These are phyloP conservation scores for Phyllosticta citrichinensis DNA, from an alignment of 2,329 filamentous ascomycete species.

Conservation along the genomic window DNA sequence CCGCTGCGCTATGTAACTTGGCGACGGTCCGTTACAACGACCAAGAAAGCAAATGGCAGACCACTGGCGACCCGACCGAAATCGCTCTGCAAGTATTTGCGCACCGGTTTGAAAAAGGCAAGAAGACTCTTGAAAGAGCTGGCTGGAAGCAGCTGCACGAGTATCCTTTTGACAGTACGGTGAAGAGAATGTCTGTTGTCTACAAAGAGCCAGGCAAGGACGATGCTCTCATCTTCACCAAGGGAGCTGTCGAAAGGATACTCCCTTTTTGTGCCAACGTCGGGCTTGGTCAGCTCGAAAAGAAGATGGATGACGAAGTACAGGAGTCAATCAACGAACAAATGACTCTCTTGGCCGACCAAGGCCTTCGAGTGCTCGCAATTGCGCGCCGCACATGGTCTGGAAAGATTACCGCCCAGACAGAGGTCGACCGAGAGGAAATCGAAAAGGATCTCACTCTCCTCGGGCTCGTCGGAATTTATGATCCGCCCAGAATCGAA, in stretches of 20 bases:
- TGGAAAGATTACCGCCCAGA: constrained; percentile 19
- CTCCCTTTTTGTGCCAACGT: constrained; percentile 16
- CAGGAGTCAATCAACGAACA: constrained; percentile 48
- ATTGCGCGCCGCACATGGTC: constrained; percentile 19
- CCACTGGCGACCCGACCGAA: constrained; percentile 29
- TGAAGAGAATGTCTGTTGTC: constrained; percentile 32
- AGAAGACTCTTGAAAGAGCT: constrained; percentile 19
- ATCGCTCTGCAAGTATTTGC: constrained; percentile 30
- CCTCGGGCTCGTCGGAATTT: constrained; percentile 74
- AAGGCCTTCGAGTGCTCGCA: constrained; percentile 19
- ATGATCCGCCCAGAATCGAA: constrained; percentile 76
- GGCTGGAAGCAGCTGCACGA: constrained; percentile 26
- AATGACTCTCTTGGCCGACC: constrained; percentile 36
- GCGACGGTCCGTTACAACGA: constrained; percentile 39
- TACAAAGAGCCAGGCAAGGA: constrained; percentile 23
- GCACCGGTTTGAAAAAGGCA: constrained; percentile 28
- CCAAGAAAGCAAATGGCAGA: constrained; percentile 28
- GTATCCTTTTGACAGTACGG: constrained; percentile 30
- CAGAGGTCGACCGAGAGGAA: constrained; percentile 39
- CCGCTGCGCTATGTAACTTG: constrained; percentile 37
- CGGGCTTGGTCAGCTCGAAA: constrained; percentile 22
- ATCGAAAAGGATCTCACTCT: constrained; percentile 63
- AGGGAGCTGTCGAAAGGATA: constrained; percentile 27
- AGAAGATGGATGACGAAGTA: constrained; percentile 22
- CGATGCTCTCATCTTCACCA: constrained; percentile 27